Percentiles rank a stretch among this genome's conserved stretches.
These are phyloP conservation scores for Sporobolomyces phaffii DNA, from an alignment of 768 basidiomycete genomes.

Conservation along the genomic window DNA sequence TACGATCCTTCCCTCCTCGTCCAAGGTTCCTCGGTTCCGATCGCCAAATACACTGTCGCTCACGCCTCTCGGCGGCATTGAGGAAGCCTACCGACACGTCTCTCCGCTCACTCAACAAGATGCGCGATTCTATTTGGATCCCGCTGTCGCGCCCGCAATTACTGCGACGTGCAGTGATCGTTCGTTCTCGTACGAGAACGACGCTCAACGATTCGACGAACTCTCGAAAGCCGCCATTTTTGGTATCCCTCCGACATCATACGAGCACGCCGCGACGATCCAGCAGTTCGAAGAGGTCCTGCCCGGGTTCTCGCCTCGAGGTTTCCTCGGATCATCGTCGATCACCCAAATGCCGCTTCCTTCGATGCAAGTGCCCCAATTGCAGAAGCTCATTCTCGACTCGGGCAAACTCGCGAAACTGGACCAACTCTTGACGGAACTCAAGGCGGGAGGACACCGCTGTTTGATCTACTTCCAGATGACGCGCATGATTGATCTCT, in stretches of 20 bases:
- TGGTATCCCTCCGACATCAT: conserved; percentile 66
- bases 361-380: conserved; percentile 86
- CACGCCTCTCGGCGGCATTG: conserved; percentile 60
- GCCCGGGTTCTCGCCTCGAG: conserved; percentile 60
- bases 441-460: conserved; percentile 87
- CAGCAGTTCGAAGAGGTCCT: conserved; percentile 52
- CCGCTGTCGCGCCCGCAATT: conserved; percentile 78
- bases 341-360: conserved; percentile 69
- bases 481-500: conserved; percentile 99
- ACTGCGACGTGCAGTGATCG: conserved; percentile 60
- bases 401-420: conserved; percentile 91
- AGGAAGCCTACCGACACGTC: conserved; percentile 58
- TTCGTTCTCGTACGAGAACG: conserved; percentile 68
- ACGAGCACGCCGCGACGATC: conserved; percentile 57
- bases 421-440: conserved; percentile 79
- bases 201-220: conserved; percentile 59
- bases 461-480: conserved; percentile 98
- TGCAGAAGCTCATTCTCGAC: conserved; percentile 88
- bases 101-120: conserved; percentile 75
- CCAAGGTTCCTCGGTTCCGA: conserved; percentile 11
- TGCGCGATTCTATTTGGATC: conserved; percentile 78
- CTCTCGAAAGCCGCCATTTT: conserved; percentile 70
- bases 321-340: conserved; percentile 64
- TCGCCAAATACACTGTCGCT: conserved; percentile 44
- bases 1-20: conserved; percentile 12